phyloP scores from a whole-genome alignment of 2,329 filamentous ascomycete species.

The Nannizzia gypsea region DNA sequence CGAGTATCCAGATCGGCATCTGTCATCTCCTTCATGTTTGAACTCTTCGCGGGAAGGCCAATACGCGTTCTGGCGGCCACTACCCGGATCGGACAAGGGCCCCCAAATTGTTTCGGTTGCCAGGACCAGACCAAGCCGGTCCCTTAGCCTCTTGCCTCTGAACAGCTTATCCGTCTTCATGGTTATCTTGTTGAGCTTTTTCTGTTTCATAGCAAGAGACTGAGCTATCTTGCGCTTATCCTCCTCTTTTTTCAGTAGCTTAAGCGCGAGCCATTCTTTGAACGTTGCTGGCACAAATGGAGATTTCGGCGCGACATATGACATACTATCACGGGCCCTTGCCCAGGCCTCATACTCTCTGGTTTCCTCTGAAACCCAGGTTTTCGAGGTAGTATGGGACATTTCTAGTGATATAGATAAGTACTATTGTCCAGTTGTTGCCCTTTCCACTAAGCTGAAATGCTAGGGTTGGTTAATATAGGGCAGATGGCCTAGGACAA shows the following conservation, averaged over 20 bases:
- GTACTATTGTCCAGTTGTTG: not conserved
- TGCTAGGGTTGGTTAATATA: not conserved
- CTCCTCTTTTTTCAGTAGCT: constrained; percentile 13
- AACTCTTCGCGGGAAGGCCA: constrained; percentile 25
- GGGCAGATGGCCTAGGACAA: too few species aligned
- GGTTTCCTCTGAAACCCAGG: constrained; percentile 20
- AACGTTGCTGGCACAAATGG: constrained; percentile 20
- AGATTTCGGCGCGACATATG: constrained; percentile 18
- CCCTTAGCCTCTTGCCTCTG: constrained; percentile 16
- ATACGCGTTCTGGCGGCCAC: constrained; percentile 15
- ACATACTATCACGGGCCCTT: constrained; percentile 17
- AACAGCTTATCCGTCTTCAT: constrained; percentile 12
- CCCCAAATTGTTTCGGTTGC: constrained; percentile 22
- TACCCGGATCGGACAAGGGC: constrained; percentile 6
- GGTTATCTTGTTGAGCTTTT: constrained; percentile 1
- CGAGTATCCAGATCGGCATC: constrained; percentile 20
- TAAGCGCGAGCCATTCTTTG: constrained; percentile 18
- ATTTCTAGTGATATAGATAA: constrained; percentile 4
- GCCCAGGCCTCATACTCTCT: constrained; percentile 20
- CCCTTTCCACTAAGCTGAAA: not conserved
- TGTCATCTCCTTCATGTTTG: constrained; percentile 23
- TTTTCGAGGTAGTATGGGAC: constrained; percentile 20
- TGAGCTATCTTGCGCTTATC: constrained; percentile 6
- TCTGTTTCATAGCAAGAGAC: not conserved
- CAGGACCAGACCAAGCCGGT: constrained; percentile 20